Base-by-base conservation (phyloP, 352 stramenopile species). In the Phytopythium delawarense region DNA sequence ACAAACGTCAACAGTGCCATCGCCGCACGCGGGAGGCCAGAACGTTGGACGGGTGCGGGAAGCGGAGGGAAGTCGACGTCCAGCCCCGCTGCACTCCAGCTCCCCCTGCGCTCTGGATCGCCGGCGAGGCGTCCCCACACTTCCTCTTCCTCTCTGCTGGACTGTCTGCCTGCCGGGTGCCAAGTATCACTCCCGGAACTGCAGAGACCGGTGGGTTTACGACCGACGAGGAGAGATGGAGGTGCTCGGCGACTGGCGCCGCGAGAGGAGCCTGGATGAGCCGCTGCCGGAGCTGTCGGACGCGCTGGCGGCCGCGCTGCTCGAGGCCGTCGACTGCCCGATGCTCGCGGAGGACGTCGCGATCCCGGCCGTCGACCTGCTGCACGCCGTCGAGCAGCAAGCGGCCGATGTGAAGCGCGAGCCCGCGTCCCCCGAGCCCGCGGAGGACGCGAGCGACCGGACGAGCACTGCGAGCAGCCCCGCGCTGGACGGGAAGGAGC, bases 261-360 rank as follows among this genome's bases (percentile, higher is more conserved):
- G 7, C 25, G 11, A 2, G 4, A 7, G 13, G 5, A 55, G 49
- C 28, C 9, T 15, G 8, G 5, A 25, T 21, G 16, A 58, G 51
- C 2, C 32, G 53, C 53, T 59, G 21, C 53, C 53, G 35, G 53
- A 59, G 53, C 53, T 59, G 12, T 37, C 53, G 37, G 53, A 59
- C 37, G 53, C 48, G 11, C 37, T 59, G 37, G 53, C 53, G 34
- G 53, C 34, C 35, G 25, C 53, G 35, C 53, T 59, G 53, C 53
- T 59, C 21, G 34, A 28, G 53, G 53, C 53, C n/a, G 53, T 59
- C 23, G 53, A 49, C 34, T 59, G 34, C 37, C n/a, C 53, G 35
- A 7, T 34, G 37, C n/a, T 23, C 16, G 32, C 51, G 21, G 52
- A 48, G 52, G 35, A 35, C 4, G 34, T 25, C 49, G 25, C 21